A percentile compares a stretch with the other conserved stretches of the same genome.
phyloP scores from a whole-genome alignment of 2,329 filamentous ascomycete species.

The Paramyrothecium sp. region DNA sequence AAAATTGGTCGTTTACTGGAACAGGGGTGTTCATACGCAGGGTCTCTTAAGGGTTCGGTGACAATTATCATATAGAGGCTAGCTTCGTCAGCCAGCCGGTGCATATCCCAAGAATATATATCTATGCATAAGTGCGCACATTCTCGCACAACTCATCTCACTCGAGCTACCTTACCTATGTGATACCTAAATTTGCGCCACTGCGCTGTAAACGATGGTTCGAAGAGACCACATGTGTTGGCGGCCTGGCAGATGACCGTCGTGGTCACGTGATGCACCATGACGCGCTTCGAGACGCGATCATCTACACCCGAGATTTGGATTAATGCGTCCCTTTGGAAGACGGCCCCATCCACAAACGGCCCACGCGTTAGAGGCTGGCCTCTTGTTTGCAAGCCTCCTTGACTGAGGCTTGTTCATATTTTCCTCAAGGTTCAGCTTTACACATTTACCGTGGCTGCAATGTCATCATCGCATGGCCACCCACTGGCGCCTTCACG shows the following conservation, averaged over 20 bases:
- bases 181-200: too few species aligned
- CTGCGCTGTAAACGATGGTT: too few species aligned
- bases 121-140: too few species aligned
- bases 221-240: too few species aligned
- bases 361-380: neutral
- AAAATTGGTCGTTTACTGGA: neutral
- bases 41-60: neutral
- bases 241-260: neutral
- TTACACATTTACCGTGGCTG: constrained; percentile 7
- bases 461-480: constrained; percentile 25
- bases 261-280: neutral
- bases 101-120: too few species aligned
- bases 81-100: too few species aligned
- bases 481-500: constrained; percentile 24
- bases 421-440: neutral
- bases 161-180: too few species aligned
- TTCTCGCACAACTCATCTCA: too few species aligned
- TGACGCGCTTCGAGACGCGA: neutral
- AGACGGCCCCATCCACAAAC: neutral
- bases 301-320: neutral
- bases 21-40: neutral
- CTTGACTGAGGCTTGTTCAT: neutral
- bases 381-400: neutral
- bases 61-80: neutral
- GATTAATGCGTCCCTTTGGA: neutral